Conservation (phyloP, 2,329 filamentous ascomycete genomes). For the Trichoderma polysporum region DNA sequence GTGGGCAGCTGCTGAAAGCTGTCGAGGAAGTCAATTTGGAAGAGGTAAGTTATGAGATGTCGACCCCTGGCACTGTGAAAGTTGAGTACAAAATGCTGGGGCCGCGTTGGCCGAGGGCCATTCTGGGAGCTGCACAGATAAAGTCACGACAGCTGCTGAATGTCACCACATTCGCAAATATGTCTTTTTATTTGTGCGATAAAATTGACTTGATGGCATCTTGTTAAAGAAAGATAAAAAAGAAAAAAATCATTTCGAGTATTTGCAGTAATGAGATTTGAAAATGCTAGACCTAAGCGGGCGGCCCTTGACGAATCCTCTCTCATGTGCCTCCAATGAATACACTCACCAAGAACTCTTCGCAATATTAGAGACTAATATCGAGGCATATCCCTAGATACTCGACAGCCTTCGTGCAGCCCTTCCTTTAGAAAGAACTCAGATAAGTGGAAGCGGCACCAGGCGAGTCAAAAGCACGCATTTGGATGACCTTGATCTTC, state of each 20-base stretch:
- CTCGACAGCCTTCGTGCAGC: conserved; percentile 27
- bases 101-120: not conserved
- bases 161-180: not conserved
- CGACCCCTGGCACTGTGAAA: not conserved
- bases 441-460: conserved; percentile 4
- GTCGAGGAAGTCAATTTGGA: conserved; percentile 58
- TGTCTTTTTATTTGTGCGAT: not conserved
- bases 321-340: not conserved
- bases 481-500: conserved; percentile 47
- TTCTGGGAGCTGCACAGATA: not conserved
- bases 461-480: conserved; percentile 34
- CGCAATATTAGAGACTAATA: not conserved
- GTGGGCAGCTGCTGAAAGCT: conserved; percentile 52
- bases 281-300: not conserved
- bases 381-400: conserved; percentile 22
- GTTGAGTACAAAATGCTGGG: not conserved
- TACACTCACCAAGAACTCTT: not conserved
- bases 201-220: too few species aligned
- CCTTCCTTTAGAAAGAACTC: not conserved
- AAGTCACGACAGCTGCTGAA: not conserved
- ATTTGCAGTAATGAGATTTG: not conserved
- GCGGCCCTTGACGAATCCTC: not conserved
- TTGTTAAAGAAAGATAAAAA: not conserved
- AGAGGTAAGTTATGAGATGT: conserved; percentile 47
- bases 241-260: not conserved